Evolutionary conservation across 805 yeast genomes (phyloP), one percentile per base, ranked within the genome.

Genomic region (Pichia deserticola): DNA sequence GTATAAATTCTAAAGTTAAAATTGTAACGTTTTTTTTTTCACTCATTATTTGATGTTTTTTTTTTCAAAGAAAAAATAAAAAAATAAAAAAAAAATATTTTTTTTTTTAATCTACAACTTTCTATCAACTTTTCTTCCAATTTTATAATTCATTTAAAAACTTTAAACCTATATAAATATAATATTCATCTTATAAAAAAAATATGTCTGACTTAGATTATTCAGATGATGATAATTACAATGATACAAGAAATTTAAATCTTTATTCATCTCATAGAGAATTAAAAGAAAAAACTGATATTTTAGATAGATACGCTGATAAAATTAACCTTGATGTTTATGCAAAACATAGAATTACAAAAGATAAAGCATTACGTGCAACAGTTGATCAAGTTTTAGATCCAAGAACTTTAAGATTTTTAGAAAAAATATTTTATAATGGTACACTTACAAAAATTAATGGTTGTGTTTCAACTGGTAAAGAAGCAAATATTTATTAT

Each of bases 401-500:
- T 65, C 98, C 98, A 5, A 76, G 98, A 54, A 93, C 99, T 0
- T 74, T 90, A 71, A 73, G 80, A 58, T 92, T 92, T 61, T 72
- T 93, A 48, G 81, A 83, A 47, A 88, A 87, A 53, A 74, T 93
- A 64, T 83, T 88, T 65, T 86, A 82, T 60, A 83, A 86, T 58
- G 96, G 96, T 5, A 77, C 87, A 6, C 79, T 93, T 35, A 81
- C 93, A 2, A 81, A 86, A 57, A 83, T 93, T 59, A 88, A 90
- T 59, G 99, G 99, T 11, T 93, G 98, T 64, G 75, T 93, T 44
- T 82, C 93, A 59, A 93, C 99, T 0, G 99, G 99, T 44, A 93
- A 93, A 65, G 99, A 93, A 67, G 99, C 99, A n/a, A 93, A 93
- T 61, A 97, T 93, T 0, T 93, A 93, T 64, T 92, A 87, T 62